Conservation (phyloP, 257 asterid species). For the Striga asiatica region DNA sequence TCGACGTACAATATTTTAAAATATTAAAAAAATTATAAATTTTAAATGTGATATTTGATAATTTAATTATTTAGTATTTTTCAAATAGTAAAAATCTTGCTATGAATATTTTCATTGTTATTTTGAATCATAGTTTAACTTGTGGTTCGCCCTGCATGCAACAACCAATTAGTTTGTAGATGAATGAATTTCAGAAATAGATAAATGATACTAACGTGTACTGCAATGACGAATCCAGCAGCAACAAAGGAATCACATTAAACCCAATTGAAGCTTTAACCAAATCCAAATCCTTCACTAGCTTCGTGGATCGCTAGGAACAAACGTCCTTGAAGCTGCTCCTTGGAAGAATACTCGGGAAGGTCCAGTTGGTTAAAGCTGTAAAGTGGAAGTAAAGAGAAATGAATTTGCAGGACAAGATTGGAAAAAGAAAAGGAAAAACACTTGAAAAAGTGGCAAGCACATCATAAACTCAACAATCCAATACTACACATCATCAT, state of each 20-base stretch:
- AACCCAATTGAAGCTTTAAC: conserved; percentile 28
- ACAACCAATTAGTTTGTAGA: too few relatives aligned
- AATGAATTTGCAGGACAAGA: conserved; percentile 1
- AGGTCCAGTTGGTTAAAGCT: conserved; percentile 98
- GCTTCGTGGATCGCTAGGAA: conserved; percentile 93
- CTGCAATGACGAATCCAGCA: conserved; percentile 23
- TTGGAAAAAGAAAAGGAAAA: too few relatives aligned
- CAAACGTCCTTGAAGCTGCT: conserved; percentile 87
- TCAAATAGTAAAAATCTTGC: too few relatives aligned
- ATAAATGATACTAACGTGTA: conserved; percentile 41
- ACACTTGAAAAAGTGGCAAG: not conserved
- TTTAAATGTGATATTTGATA: too few relatives aligned
- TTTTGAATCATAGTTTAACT: too few relatives aligned
- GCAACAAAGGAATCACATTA: conserved; percentile 14
- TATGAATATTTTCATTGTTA: too few relatives aligned
- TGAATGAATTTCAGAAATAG: too few relatives aligned
- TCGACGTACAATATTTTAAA: too few relatives aligned
- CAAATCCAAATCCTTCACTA: conserved; percentile 97
- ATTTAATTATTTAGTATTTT: too few relatives aligned
- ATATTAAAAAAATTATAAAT: too few relatives aligned
- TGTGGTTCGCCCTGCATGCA: too few relatives aligned
- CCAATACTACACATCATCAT: too few relatives aligned
- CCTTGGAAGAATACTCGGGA: conserved; percentile 86
- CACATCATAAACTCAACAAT: not conserved
- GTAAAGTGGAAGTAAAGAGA: conserved; percentile 13